phyloP scores from a whole-genome alignment of 495 filamentous ascomycete genomes.

The Lasiosphaeriaceae sp. region DNA sequence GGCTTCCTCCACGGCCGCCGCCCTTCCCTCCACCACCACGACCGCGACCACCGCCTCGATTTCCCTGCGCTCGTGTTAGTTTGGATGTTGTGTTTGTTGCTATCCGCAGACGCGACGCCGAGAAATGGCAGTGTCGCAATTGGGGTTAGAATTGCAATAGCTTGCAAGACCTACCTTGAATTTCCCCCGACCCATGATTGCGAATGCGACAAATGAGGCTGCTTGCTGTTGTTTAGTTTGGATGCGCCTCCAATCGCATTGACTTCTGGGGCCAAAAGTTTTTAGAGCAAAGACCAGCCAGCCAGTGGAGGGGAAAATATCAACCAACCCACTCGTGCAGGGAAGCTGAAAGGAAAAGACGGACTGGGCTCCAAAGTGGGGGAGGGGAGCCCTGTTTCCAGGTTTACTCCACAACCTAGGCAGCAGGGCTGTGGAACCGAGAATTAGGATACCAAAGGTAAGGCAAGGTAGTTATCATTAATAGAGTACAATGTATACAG shows the following conservation, averaged over 20 bases:
- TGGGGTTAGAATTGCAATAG: neutral
- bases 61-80: neutral
- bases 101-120: neutral
- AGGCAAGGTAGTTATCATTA: too few species aligned
- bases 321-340: neutral
- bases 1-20: conserved; percentile 17
- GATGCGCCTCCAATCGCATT: conserved; percentile 22
- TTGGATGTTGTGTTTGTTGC: neutral
- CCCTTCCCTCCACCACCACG: conserved; percentile 2
- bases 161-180: conserved; percentile 9
- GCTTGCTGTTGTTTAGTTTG: conserved; percentile 10
- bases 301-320: neutral
- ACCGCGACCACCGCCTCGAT: conserved; percentile 20
- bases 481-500: too few species aligned
- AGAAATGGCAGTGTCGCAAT: neutral
- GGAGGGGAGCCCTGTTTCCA: neutral
- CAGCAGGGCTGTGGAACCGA: too few species aligned
- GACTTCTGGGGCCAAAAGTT: neutral
- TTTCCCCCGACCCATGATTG: conserved; percentile 20
- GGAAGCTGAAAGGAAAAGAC: too few species aligned
- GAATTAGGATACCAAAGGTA: too few species aligned
- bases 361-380: neutral
- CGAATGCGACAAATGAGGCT: conserved; percentile 10
- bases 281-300: conserved; percentile 3
- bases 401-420: too few species aligned